Conservation (phyloP, 768 basidiomycete species). For the Suillus subalutaceus region DNA sequence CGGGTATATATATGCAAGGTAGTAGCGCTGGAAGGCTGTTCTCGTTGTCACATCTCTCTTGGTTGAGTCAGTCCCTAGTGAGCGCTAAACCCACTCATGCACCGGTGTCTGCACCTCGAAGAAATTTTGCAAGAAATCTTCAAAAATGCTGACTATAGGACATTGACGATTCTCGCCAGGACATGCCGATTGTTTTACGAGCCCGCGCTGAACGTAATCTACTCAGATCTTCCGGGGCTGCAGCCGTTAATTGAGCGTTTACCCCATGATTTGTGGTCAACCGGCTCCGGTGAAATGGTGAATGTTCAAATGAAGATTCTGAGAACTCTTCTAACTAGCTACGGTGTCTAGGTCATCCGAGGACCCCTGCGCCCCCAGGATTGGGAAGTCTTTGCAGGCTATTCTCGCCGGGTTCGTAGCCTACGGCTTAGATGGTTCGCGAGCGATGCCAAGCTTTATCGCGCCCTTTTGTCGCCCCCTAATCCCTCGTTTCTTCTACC, state of each 20-base stretch:
- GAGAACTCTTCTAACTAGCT: neutral
- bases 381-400: conserved; percentile 32
- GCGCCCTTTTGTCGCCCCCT: conserved; percentile 19
- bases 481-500: conserved; percentile 23
- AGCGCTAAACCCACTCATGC: conserved; percentile 26
- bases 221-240: conserved; percentile 34
- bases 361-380: conserved; percentile 25
- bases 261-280: conserved; percentile 35
- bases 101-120: conserved; percentile 36
- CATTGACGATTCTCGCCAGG: conserved; percentile 36
- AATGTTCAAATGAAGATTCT: neutral
- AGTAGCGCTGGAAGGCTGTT: neutral
- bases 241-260: conserved; percentile 35
- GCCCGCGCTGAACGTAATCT: conserved; percentile 35
- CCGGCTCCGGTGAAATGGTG: conserved; percentile 10
- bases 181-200: conserved; percentile 34
- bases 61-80: neutral
- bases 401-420: conserved; percentile 33
- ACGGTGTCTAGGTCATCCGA: conserved; percentile 21
- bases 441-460: conserved; percentile 26
- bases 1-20: neutral
- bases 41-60: neutral
- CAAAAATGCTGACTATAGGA: conserved; percentile 32
- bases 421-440: conserved; percentile 32
- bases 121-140: conserved; percentile 36